These are phyloP conservation scores for Globisporangium polare DNA, from an alignment of 352 stramenopile species.

Conservation along the genomic window DNA sequence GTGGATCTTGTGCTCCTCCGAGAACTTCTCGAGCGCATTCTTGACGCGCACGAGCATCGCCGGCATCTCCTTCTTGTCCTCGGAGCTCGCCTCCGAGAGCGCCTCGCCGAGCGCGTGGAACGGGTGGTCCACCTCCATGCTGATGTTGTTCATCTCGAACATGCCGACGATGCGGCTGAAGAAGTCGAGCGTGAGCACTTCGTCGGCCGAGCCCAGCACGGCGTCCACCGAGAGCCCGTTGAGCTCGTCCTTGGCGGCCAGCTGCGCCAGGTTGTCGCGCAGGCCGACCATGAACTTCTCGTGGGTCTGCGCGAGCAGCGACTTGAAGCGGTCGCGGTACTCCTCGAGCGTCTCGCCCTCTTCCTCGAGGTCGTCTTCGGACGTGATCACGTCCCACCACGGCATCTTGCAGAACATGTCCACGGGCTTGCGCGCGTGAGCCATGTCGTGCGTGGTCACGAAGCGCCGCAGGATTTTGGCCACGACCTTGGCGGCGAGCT, in stretches of 20 bases:
- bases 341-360: slow-evolving; percentile 62
- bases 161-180: slow-evolving; percentile 91
- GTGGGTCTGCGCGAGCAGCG: slow-evolving; percentile 54
- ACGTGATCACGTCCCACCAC: slow-evolving; percentile 90
- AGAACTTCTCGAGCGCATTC: slow-evolving; percentile 61
- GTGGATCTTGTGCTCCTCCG: slow-evolving; percentile 45
- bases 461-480: slow-evolving; percentile 63
- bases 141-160: slow-evolving; percentile 98
- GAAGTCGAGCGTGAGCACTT: slow-evolving; percentile 71
- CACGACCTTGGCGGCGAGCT: slow-evolving; percentile 88
- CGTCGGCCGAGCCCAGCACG: slow-evolving; percentile 43
- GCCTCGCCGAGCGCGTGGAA: slow-evolving; percentile 68
- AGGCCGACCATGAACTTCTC: slow-evolving; percentile 49
- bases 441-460: slow-evolving; percentile 51
- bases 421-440: slow-evolving; percentile 51
- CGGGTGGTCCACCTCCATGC: slow-evolving; percentile 88
- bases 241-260: slow-evolving; percentile 48
- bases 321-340: slow-evolving; percentile 63
- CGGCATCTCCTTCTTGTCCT: slow-evolving; percentile 65
- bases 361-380: slow-evolving; percentile 54
- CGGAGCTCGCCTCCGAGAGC: slow-evolving; percentile 42
- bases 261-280: slow-evolving; percentile 40
- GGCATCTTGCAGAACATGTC: slow-evolving; percentile 88
- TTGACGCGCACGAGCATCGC: slow-evolving; percentile 60
- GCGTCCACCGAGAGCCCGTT: slow-evolving; percentile 51